These are phyloP conservation scores for Benincasa hispida DNA, from an alignment of 306 rosid genomes.

Conservation along the genomic window DNA sequence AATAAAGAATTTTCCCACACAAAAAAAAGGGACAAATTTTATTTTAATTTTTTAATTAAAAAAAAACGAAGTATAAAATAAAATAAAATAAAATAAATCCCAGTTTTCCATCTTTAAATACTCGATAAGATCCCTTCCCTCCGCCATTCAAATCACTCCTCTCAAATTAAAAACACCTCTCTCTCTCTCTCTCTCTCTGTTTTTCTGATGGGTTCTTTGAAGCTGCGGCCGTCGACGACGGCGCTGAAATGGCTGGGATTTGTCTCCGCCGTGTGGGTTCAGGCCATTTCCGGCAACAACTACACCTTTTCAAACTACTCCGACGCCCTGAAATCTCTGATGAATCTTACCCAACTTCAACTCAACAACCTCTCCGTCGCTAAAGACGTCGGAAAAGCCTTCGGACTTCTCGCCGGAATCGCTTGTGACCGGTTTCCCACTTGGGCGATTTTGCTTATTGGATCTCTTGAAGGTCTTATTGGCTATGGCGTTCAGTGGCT, in stretches of 20 bases:
- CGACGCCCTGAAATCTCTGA: slow-evolving; percentile 60
- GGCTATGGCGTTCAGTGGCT: slow-evolving; percentile 93
- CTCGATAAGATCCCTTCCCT: not conserved
- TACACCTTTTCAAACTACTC: slow-evolving; percentile 95
- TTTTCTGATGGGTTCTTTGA: slow-evolving; percentile 24
- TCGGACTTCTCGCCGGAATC: slow-evolving; percentile 68
- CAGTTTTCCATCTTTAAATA: no score
- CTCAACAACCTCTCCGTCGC: slow-evolving; percentile 83
- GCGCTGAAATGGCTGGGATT: slow-evolving; percentile 73
- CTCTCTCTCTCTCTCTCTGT: no score
- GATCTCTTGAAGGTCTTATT: slow-evolving; percentile 59
- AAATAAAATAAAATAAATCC: no score
- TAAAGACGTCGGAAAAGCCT: slow-evolving; percentile 75
- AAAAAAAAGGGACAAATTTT: no score
- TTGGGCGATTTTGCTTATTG: slow-evolving; percentile 62
- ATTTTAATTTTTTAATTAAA: no score
- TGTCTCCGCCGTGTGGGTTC: slow-evolving; percentile 80
- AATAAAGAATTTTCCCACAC: not conserved
- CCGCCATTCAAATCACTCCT: not conserved
- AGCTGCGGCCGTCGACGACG: slow-evolving; percentile 13
- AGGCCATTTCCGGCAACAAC: slow-evolving; percentile 84
- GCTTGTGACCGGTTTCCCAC: slow-evolving; percentile 67
- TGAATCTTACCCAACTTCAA: slow-evolving; percentile 61
- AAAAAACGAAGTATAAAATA: no score
- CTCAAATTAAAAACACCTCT: not conserved